These are phyloP conservation scores for Monosporascus sp. DNA, from an alignment of 2,329 filamentous ascomycete species.

Conservation along the genomic window DNA sequence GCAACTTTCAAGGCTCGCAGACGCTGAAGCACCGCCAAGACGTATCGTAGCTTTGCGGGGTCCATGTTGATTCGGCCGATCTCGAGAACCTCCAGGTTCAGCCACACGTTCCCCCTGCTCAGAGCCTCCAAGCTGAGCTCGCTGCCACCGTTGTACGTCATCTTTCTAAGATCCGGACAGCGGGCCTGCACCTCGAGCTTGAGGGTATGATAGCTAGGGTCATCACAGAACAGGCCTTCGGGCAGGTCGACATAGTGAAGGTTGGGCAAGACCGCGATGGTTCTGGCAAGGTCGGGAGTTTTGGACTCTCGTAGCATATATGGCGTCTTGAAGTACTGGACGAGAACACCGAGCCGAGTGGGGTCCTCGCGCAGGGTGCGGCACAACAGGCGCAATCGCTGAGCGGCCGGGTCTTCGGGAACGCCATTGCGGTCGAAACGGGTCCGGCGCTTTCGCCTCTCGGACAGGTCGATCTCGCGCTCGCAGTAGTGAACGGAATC, in stretches of 20 bases:
- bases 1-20: conserved; percentile 72
- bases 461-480: conserved; percentile 74
- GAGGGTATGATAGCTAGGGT: conserved; percentile 67
- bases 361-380: conserved; percentile 76
- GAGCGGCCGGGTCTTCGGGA: conserved; percentile 72
- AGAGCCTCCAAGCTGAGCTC: conserved; percentile 73
- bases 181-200: conserved; percentile 79
- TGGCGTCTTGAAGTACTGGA: conserved; percentile 79
- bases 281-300: conserved; percentile 78
- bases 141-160: conserved; percentile 75
- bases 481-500: conserved; percentile 93
- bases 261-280: conserved; percentile 78
- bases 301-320: conserved; percentile 92
- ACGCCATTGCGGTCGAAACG: conserved; percentile 73
- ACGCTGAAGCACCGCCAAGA: conserved; percentile 60
- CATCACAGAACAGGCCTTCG: conserved; percentile 79
- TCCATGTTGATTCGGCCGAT: conserved; percentile 65
- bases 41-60: conserved; percentile 63
- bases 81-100: conserved; percentile 67
- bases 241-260: conserved; percentile 87
- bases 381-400: conserved; percentile 72
- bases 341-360: conserved; percentile 60
- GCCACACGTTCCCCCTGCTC: conserved; percentile 61
- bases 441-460: conserved; percentile 69
- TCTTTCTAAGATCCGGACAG: conserved; percentile 81